These are phyloP conservation scores for Phanerodontia chrysosporium DNA, from an alignment of 768 basidiomycete genomes.

Conservation along the genomic window DNA sequence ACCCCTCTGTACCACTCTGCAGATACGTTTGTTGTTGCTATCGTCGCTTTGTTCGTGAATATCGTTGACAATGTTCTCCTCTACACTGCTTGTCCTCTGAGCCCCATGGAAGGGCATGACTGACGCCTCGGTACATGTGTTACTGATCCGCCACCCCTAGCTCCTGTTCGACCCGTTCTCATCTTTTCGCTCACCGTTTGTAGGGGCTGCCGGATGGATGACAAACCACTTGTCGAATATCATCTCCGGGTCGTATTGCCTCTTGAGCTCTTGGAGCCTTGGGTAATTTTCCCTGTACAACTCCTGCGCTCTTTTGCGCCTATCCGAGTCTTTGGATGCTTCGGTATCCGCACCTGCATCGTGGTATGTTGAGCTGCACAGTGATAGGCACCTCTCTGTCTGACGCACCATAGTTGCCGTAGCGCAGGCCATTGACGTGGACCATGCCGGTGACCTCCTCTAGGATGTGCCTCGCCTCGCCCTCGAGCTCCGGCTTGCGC, in stretches of 20 bases:
- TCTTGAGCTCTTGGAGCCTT: constrained; percentile 33
- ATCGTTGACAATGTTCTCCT: background rate
- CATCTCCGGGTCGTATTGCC: constrained; percentile 30
- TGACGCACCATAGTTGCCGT: constrained; percentile 50
- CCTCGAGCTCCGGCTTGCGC: constrained; percentile 25
- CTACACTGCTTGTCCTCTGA: no score
- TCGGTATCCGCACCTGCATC: constrained; percentile 15
- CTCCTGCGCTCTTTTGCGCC: constrained; percentile 13
- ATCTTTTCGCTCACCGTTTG: no score
- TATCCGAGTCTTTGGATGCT: constrained; percentile 9
- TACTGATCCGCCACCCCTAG: background rate
- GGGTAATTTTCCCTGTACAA: constrained; percentile 36
- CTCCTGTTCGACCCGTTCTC: background rate
- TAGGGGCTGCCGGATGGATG: background rate
- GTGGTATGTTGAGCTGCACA: no score
- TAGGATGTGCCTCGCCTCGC: constrained; percentile 26
- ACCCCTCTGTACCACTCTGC: background rate
- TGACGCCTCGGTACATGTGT: no score
- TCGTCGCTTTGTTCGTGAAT: background rate
- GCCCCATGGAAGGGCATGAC: no score
- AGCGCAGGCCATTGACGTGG: constrained; percentile 28
- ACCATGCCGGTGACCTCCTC: constrained; percentile 19
- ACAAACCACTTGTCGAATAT: constrained; percentile 34
- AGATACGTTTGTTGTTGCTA: background rate
- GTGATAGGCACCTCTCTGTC: no score